Base-by-base conservation (phyloP, 2,329 filamentous ascomycete genomes). In the Ascochyta koolunga region DNA sequence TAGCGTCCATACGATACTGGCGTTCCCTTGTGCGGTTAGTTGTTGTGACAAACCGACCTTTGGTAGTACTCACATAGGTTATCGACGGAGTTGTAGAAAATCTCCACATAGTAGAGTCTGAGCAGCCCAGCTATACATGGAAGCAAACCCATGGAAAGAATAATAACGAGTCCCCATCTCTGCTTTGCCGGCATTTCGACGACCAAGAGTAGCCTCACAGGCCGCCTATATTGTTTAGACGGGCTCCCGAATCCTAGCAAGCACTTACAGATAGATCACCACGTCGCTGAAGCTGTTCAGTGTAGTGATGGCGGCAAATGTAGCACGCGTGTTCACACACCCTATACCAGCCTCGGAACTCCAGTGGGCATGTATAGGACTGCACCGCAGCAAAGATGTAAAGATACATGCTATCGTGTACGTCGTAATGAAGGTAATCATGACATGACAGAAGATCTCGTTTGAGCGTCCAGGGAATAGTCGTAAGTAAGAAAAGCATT, bases 201-300 rank as follows among this genome's bases (percentile, higher is more conserved):
- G 29, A 48, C 59, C 65, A 66, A 67, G 1, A 73, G 65, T 1
- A 62, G 60, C 38, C 61, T 63, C 15, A 64, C 59, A 7, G 70
- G 70, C 58, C 67, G 71, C 18, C 61, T 64, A 29, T 15, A 4
- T 3, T 13, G 7, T 27, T 9, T 5, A n/a, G 4, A 6, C 16
- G 4, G 1, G 7, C 8, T 6, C 8, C 11, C 3, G 5, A 29
- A 29, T 5, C 15, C 27, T 29, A 15, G 4, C 15, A 11, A 4
- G 10, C 15, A 57, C 61, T 55, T 40, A 67, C 60, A 72, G 44
- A 52, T 65, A 73, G 32, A 73, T 62, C 9, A 66, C 31, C 32
- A 71, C 56, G 32, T 73, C 69, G 25, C 62, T 70, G 29, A 70
- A 43, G 45, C 62, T 71, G 39, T 72, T 72, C 35, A 71, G 32